Evolutionary conservation across 2,329 filamentous ascomycete species (phyloP).

Genomic region (Alternaria conjuncta): DNA sequence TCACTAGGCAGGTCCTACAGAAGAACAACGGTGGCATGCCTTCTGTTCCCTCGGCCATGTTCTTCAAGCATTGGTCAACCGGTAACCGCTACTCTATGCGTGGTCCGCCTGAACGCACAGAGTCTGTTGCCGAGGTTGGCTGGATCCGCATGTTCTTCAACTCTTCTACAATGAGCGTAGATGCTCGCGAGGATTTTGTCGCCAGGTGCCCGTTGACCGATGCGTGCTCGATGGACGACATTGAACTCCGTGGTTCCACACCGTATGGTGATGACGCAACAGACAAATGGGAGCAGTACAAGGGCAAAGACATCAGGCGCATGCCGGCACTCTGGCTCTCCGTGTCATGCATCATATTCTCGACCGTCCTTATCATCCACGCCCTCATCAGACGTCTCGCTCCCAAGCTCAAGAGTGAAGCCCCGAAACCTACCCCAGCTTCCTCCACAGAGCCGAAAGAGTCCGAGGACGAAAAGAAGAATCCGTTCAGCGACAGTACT

Average conservation of each 20-base stretch:
- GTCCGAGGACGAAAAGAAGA: neutral
- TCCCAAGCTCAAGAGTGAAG: constrained; percentile 12
- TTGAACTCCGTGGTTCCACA: constrained; percentile 42
- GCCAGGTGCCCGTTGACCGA: constrained; percentile 7
- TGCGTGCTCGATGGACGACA: constrained; percentile 48
- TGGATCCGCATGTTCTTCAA: constrained; percentile 61
- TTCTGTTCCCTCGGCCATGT: constrained; percentile 51
- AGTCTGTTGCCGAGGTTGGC: constrained; percentile 52
- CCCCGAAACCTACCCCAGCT: neutral
- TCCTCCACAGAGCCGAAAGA: neutral
- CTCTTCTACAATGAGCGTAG: constrained; percentile 49
- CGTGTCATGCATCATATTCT: constrained; percentile 37
- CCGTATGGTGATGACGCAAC: constrained; percentile 29
- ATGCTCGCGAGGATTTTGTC: constrained; percentile 10
- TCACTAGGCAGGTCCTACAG: constrained; percentile 43
- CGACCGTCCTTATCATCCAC: constrained; percentile 38
- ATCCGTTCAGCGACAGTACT: constrained; percentile 9
- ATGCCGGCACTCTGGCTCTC: constrained; percentile 45
- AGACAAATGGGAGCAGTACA: constrained; percentile 40
- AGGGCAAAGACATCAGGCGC: constrained; percentile 26
- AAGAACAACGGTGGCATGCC: constrained; percentile 46
- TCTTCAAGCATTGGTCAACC: constrained; percentile 58
- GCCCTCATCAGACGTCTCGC: constrained; percentile 34
- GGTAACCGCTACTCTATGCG: constrained; percentile 54
- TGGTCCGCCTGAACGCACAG: constrained; percentile 50